Evolutionary conservation across 2,329 filamentous ascomycete species (phyloP), one percentile per base, ranked within the genome.

Genomic region (Pseudogymnoascus sp.): DNA sequence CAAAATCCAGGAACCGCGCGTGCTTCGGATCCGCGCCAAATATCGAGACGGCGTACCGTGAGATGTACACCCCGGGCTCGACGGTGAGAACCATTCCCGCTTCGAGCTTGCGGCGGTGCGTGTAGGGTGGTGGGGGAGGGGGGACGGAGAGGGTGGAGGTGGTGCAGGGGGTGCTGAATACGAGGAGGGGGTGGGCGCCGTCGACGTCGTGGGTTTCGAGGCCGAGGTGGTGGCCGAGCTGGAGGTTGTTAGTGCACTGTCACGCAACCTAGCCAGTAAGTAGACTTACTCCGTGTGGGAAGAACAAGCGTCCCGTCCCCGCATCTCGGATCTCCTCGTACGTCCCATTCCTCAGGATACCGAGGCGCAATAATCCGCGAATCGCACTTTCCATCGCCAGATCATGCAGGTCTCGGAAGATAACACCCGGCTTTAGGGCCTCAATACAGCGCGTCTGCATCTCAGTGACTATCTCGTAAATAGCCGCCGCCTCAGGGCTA

Each of bases 361-460:
- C 90, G 4, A 96, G 77, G 52, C 80, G 76, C 58, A 91, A 75
- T 35, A 97, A 76, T 1, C 89, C 90, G 21, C 82, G 77, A 29
- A 90, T 84, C 2, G 88, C 90, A 21, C 95, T 83, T 36, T 83
- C 78, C 59, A 89, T 87, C 0, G 92, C 91, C 64, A 85, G 79
- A 2, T 87, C 77, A 70, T 96, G 89, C 13, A 96, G 80, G 67
- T 87, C 81, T 59, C 87, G 82, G 79, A 87, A 96, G 33, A 82
- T 74, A 1, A 86, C 82, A 2, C 88, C 90, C 0, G 89, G 89
- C 40, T 80, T 81, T 21, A 95, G 78, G 67, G 83, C 79, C 5
- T 77, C 76, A 69, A 96, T 88, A 67, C 88, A 92, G 61, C 85
- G 81, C 6, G 81, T 78, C 74, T 96, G 92, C 91, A 97, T 96